Evolutionary conservation across 768 basidiomycete genomes (phyloP), one percentile per base, ranked within the genome.

Genomic region (Pisolithus marmoratus): DNA sequence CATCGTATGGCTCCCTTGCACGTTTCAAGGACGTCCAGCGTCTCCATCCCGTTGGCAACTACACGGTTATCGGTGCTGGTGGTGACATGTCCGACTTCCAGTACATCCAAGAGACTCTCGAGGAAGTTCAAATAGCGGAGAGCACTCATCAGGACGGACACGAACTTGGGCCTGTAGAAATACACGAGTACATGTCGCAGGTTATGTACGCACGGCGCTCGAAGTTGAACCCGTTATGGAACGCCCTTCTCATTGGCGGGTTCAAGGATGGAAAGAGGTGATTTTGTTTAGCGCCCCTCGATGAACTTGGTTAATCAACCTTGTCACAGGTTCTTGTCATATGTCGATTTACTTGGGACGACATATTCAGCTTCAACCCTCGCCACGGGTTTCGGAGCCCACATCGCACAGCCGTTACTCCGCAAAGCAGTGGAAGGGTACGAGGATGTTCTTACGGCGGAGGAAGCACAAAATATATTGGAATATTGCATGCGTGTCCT

Each of bases 71-170:
- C 60, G 96, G 91, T 20, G 95, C 90, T 3, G 84, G 91, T 15
- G 96, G 96, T 24, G 96, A 99, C 74, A 90, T 99, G 85, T 88
- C 88, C 61, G 96, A 99, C 73, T 98, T 93, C 72, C 96, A 99
- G 68, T 85, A 90, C 70, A 78, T 98, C 58, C 90, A 96, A 64
- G 75, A 73, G 45, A 62, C 85, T 43, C 81, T 99, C 44, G 88
- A 96, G 55, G 79, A 83, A 22, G 74, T 94, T 43, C 79, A 86
- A 40, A 75, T 84, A 56, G 82, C 87, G 34, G 94, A 99, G 69
- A 81, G 85, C 57, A 81, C 88, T 5, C 78, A 84, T 34, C 82
- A 83, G 52, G 96, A 99, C 63, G 87, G 85, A 0, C 90, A 96
- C 60, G 73, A 76, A 23, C 81, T 98, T 3, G 88, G 90, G 19